Conservation (phyloP, 176 grass and related monocot genomes). For the Echinochloa phyllopogon region DNA sequence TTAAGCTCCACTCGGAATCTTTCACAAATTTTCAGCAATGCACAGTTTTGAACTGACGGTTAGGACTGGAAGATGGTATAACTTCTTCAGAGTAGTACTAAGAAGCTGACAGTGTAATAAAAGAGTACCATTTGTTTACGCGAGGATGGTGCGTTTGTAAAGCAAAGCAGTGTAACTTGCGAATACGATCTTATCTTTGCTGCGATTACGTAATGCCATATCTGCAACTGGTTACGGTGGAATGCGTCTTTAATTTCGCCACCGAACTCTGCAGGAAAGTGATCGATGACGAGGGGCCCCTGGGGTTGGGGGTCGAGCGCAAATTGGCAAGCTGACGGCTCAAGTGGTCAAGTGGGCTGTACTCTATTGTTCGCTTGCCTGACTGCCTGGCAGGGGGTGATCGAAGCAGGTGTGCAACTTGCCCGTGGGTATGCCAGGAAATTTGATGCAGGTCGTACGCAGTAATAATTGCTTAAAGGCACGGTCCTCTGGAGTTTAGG, state of each 20-base stretch:
- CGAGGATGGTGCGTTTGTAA: neutral
- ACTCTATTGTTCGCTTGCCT: slow-evolving; percentile 4
- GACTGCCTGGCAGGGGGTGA: neutral
- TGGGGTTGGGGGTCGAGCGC: slow-evolving; percentile 6
- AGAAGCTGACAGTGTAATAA: neutral
- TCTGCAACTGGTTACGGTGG: neutral
- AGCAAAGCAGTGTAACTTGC: neutral
- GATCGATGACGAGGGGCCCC: neutral
- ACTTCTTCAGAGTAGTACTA: neutral
- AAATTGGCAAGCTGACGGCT: slow-evolving; percentile 29
- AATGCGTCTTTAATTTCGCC: neutral
- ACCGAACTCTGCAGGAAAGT: slow-evolving; percentile 10
- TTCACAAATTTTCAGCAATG: too few species aligned
- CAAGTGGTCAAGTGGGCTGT: slow-evolving; percentile 32
- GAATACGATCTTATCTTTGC: neutral
- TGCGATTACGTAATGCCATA: neutral
- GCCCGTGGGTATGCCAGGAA: neutral
- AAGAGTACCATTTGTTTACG: neutral
- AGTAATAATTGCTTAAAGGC: neutral
- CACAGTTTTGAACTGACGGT: neutral
- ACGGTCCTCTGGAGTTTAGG: neutral
- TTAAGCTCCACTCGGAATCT: neutral
- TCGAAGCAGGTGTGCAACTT: slow-evolving; percentile 8
- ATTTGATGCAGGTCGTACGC: neutral
- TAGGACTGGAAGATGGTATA: neutral